phyloP scores from a whole-genome alignment of 306 rosid genomes.

The Bauhinia variegata region DNA sequence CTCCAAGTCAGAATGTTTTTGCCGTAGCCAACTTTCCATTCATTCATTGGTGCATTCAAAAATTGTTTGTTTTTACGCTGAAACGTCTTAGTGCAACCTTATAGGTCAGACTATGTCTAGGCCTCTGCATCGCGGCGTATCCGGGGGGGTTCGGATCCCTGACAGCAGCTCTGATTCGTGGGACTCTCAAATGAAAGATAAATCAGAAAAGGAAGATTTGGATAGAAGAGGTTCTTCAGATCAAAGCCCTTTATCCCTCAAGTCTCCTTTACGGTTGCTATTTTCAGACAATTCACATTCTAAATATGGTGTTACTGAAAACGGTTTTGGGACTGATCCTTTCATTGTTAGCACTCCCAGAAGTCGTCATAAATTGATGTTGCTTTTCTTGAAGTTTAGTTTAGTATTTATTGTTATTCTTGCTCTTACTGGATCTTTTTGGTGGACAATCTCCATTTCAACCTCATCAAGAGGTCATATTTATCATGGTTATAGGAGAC shows the following conservation, averaged over 20 bases:
- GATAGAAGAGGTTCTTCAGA: constrained; percentile 70
- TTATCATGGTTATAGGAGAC: constrained; percentile 83
- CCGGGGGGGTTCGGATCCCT: constrained; percentile 67
- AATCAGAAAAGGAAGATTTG: constrained; percentile 77
- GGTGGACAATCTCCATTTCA: constrained; percentile 92
- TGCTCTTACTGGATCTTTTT: constrained; percentile 91
- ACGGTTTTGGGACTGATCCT: constrained; percentile 83
- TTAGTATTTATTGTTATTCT: constrained; percentile 69
- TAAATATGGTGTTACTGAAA: constrained; percentile 61
- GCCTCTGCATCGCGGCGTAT: constrained; percentile 80
- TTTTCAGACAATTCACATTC: constrained; percentile 66
- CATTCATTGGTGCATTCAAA: constrained; percentile 30
- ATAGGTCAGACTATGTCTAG: constrained; percentile 71
- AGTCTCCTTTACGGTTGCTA: constrained; percentile 55
- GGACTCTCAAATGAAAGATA: constrained; percentile 88
- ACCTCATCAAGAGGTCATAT: constrained; percentile 76
- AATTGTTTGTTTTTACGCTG: constrained; percentile 11
- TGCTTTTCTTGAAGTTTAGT: constrained; percentile 75
- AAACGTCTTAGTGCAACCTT: constrained; percentile 31
- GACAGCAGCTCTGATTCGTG: constrained; percentile 54
- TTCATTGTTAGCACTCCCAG: constrained; percentile 58
- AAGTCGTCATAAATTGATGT: constrained; percentile 66
- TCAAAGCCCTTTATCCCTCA: constrained; percentile 46
- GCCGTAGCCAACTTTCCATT: constrained; percentile 32
- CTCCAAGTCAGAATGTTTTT: constrained; percentile 24